Evolutionary conservation across 2,329 filamentous ascomycete genomes (phyloP).

Genomic region (Paraphoma chrysanthemicola): DNA sequence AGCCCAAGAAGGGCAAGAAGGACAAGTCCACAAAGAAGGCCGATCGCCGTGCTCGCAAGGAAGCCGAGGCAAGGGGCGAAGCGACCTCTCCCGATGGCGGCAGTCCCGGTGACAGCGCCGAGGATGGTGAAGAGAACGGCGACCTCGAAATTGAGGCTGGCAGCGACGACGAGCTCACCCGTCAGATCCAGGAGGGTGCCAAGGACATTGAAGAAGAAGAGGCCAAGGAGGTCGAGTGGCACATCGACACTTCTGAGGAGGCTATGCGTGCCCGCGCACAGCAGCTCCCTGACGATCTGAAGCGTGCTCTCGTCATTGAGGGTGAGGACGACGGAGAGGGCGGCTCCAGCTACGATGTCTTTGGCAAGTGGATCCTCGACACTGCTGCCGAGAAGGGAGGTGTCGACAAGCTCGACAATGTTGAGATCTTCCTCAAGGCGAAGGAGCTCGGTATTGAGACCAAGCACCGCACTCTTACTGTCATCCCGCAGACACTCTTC

Average conservation of each 20-base stretch:
- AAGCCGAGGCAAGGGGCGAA: constrained; percentile 64
- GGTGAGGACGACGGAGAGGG: constrained; percentile 84
- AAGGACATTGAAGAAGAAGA: constrained; percentile 76
- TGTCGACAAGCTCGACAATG: constrained; percentile 80
- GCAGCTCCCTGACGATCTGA: constrained; percentile 91
- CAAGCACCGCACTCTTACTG: constrained; percentile 92
- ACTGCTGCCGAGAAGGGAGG: constrained; percentile 73
- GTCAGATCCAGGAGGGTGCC: constrained; percentile 72
- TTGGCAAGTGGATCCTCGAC: constrained; percentile 91
- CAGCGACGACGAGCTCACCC: constrained; percentile 91
- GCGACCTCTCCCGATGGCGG: constrained; percentile 61
- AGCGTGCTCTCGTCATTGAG: constrained; percentile 85
- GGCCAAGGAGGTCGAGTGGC: constrained; percentile 89
- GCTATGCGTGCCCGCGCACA: constrained; percentile 94
- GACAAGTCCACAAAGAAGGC: constrained; percentile 95
- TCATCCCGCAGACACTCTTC: constrained; percentile 93
- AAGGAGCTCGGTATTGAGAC: constrained; percentile 92
- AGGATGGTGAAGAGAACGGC: constrained; percentile 69
- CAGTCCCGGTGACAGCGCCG: constrained; percentile 72
- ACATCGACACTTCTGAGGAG: constrained; percentile 94
- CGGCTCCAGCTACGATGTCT: constrained; percentile 82
- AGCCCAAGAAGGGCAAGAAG: constrained; percentile 92
- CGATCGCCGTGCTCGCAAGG: constrained; percentile 83
- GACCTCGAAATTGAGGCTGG: constrained; percentile 72
- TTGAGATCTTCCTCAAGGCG: constrained; percentile 94